Conservation (phyloP, 208 protist species). For the Trypanosomatidae sp. region DNA sequence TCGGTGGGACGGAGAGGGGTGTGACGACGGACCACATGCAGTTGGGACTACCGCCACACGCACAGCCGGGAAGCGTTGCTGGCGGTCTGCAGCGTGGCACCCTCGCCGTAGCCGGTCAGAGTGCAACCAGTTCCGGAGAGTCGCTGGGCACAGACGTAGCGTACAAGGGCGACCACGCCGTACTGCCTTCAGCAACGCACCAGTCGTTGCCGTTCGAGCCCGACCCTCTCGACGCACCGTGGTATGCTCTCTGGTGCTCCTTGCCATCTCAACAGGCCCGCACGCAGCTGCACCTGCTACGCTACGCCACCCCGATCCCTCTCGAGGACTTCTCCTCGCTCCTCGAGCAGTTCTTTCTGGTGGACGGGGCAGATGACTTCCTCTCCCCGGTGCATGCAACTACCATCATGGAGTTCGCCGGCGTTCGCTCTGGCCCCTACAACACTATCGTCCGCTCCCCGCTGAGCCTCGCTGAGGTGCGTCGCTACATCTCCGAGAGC, state of each 20-base stretch:
- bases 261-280: conserved; percentile 37
- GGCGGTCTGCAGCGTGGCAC: not conserved
- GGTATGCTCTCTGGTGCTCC: conserved; percentile 28
- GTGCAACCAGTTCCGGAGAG: not conserved
- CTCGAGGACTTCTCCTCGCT: conserved; percentile 61
- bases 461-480: conserved; percentile 57
- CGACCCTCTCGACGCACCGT: conserved; percentile 22
- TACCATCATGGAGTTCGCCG: conserved; percentile 86
- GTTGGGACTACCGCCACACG: not conserved
- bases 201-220: not conserved
- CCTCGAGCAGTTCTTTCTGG: conserved; percentile 60
- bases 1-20: not conserved
- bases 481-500: conserved; percentile 52
- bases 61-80: not conserved
- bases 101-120: not conserved
- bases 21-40: not conserved
- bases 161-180: not conserved
- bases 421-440: conserved; percentile 66
- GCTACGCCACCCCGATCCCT: conserved; percentile 51
- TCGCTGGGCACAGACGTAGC: not conserved
- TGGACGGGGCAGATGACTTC: conserved; percentile 68
- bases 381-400: conserved; percentile 52
- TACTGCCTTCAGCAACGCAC: not conserved
- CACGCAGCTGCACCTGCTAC: conserved; percentile 41
- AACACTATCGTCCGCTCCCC: conserved; percentile 50